Evolutionary conservation across 1,284 basidiomycete species (phyloP), one percentile per base, ranked within the genome.

Genomic region (Cutaneotrichosporon cavernicola): DNA sequence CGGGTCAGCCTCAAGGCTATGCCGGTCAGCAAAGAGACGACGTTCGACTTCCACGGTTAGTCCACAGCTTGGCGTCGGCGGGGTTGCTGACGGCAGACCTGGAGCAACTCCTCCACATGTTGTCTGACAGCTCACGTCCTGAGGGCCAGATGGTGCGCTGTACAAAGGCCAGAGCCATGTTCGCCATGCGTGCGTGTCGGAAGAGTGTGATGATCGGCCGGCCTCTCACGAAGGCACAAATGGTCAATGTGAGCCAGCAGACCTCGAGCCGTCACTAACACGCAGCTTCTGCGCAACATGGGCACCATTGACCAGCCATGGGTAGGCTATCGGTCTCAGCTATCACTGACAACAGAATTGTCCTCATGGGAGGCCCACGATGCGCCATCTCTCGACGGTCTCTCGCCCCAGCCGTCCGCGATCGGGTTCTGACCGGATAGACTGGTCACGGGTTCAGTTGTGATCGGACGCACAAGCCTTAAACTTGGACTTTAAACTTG

Each of bases 121-220:
- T 99, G 79, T 86, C 87, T 46, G 92, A 97, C 58, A 70, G 72
- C 4, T 67, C 74, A 70, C 83, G 85, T 10, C 88, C 89, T 0
- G 80, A 84, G 0, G 89, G 90, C 1, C 87, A 89, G 69, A 90
- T 91, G 84, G 89, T 96, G 0, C 85, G 93, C 47, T 96, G 92
- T 76, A 89, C 89, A 10, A 99, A 97, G 77, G 92, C 91, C n/a
- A 85, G 94, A 18, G 85, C 88, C 9, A 97, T 99, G 93, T 97
- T 99, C 76, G 97, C 97, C 0, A 92, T 89, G 84, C 86, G 96
- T 50, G 97, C 97, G 0, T 99, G 97, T 79, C 81, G 97, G 65
- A 93, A 90, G 81, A 97, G 93, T 78, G 88, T 97, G 62, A 99
- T 99, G 96, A 86, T 99, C 52, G 96, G 96, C 7, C 92, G 87